Percentiles rank a stretch among this genome's conserved stretches.
Conservation (phyloP, 345 rosid species). For the Citropsis articulata region DNA sequence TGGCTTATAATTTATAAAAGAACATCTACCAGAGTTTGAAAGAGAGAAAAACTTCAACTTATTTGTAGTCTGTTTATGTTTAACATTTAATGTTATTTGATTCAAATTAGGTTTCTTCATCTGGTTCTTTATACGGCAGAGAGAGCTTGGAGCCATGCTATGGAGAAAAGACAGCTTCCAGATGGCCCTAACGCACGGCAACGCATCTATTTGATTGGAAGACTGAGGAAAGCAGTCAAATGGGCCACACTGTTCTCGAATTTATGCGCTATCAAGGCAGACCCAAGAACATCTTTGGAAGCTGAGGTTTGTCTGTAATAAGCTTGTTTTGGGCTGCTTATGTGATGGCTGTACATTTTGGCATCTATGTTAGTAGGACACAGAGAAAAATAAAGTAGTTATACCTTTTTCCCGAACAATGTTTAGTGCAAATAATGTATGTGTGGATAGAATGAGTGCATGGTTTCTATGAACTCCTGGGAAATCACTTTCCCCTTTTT, state of each 20-base stretch:
- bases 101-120: constrained; percentile 75
- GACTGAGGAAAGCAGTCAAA: constrained; percentile 92
- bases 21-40: neutral
- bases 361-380: neutral
- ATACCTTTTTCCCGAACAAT: neutral
- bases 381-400: neutral
- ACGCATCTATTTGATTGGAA: constrained; percentile 84
- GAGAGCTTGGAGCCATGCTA: constrained; percentile 99
- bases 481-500: neutral
- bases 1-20: neutral
- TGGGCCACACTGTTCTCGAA: constrained; percentile 84
- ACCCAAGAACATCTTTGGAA: constrained; percentile 87
- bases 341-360: neutral
- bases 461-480: neutral
- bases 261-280: constrained; percentile 76
- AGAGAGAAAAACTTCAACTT: neutral
- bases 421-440: neutral
- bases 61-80: constrained; percentile 7
- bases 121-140: constrained; percentile 85
- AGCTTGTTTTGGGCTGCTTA: constrained; percentile 6
- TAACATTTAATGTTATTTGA: constrained; percentile 10
- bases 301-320: constrained; percentile 66
- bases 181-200: constrained; percentile 94
- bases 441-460: neutral
- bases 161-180: constrained; percentile 96